A percentile compares a stretch with the other conserved stretches of the same genome.
Conservation (phyloP, 139 green algal genomes). For the Limnomonas spitsbergensis region DNA sequence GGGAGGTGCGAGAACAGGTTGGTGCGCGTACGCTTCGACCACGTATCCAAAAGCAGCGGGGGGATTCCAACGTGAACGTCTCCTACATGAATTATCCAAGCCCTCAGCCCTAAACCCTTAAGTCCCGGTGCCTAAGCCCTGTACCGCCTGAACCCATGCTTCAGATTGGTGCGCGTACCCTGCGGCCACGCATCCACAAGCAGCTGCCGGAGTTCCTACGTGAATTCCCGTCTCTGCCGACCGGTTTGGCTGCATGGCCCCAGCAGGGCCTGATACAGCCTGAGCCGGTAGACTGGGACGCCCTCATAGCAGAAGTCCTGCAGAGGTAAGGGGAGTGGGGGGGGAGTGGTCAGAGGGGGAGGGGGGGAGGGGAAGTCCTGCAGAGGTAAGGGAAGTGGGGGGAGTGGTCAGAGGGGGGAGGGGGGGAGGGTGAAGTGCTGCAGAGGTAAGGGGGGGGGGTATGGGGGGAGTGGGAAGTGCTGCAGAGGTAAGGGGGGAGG, state of each 20-base stretch:
- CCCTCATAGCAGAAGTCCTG: constrained; percentile 66
- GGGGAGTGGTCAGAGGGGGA: too few relatives aligned
- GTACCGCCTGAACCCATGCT: too few relatives aligned
- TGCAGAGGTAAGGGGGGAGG: too few relatives aligned
- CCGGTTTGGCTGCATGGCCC: constrained; percentile 1
- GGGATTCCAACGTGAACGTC: constrained; percentile 82
- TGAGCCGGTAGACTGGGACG: constrained; percentile 72
- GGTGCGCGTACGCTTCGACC: constrained; percentile 83
- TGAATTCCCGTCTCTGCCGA: constrained; percentile 66
- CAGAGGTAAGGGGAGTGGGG: constrained; percentile 15
- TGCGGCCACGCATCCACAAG: constrained; percentile 86
- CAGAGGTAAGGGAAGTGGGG: too few relatives aligned
- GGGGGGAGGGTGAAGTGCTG: too few relatives aligned
- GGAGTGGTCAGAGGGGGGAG: too few relatives aligned
- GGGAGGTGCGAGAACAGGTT: constrained; percentile 50
- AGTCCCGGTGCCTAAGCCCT: too few relatives aligned
- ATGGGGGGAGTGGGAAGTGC: too few relatives aligned
- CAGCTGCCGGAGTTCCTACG: constrained; percentile 81
- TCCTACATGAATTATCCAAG: too few relatives aligned
- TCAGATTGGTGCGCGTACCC: constrained; percentile 75
- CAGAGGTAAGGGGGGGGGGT: too few relatives aligned
- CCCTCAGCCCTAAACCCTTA: too few relatives aligned
- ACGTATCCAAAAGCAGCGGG: constrained; percentile 84
- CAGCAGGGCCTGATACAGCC: constrained; percentile 17
- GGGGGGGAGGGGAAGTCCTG: too few relatives aligned